Percentiles rank a stretch among this genome's conserved stretches.
Evolutionary conservation across 2,329 filamentous ascomycete species (phyloP).

Genomic region (Xylaria multiplex): DNA sequence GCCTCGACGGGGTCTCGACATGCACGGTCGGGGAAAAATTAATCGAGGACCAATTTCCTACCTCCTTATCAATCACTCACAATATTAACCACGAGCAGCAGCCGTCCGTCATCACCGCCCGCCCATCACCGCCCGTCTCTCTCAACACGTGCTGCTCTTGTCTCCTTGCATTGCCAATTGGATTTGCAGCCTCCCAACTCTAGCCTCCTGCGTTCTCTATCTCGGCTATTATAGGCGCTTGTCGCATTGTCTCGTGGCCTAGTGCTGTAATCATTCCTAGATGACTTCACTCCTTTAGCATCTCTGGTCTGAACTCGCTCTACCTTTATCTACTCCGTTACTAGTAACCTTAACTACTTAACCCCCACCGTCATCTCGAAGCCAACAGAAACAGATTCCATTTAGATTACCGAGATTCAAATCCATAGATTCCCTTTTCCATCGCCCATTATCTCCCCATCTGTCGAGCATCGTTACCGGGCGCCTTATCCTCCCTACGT

Average conservation of each 20-base stretch:
- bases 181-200: background rate
- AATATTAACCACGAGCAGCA: background rate
- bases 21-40: conserved; percentile 30
- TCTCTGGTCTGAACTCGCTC: conserved; percentile 35
- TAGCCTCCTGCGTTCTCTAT: background rate
- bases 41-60: conserved; percentile 23
- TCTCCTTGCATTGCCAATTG: background rate
- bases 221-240: background rate
- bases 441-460: background rate
- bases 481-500: background rate
- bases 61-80: conserved; percentile 30
- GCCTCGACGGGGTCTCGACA: conserved; percentile 1
- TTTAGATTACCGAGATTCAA: background rate
- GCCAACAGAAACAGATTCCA: background rate
- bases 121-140: background rate
- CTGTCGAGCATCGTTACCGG: background rate
- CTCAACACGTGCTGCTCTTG: conserved; percentile 7
- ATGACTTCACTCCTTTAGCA: conserved; percentile 49
- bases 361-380: conserved; percentile 2
- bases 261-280: conserved; percentile 34
- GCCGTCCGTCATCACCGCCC: background rate
- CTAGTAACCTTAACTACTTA: background rate
- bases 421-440: background rate
- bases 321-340: background rate
- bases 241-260: conserved; percentile 17